Evolutionary conservation across 768 basidiomycete genomes (phyloP), one percentile per base, ranked within the genome.

Genomic region (Zangia roseola): DNA sequence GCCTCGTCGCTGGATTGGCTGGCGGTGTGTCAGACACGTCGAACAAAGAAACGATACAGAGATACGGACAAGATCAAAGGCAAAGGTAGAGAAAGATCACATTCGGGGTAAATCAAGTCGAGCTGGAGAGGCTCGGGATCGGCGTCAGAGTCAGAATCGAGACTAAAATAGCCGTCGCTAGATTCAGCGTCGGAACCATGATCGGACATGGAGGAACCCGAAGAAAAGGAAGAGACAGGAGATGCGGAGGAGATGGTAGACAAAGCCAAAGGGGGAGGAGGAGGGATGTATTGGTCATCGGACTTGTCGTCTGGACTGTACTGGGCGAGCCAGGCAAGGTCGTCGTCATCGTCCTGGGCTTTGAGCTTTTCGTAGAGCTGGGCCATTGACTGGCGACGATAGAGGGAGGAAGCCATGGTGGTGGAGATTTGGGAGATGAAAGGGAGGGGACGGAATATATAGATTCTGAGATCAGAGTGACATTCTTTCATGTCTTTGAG

Each of bases 401-500:
- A 69, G 37, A 69, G 17, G 44, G 68, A 44, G 17, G 66, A 64
- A 26, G 68, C 19, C 67, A 68, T 68, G 54, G 49, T 36, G 52
- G 42, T 42, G 38, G 43, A 36, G 43, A 49, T 52, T 46, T 36
- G 34, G 55, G 54, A 49, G 39, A 59, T 56, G 49, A 55, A 59
- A 55, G 54, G 47, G 44, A 55, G 21, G 45, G 16, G 45, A 51
- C 33, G 39, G 31, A 52, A 59, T 70, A 68, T 66, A 68, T 68
- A 68, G 61, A 33, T 49, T 57, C 46, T 47, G 53, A 47, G 42
- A 60, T 66, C 55, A 56, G 31, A 31, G 31, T 31, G 31, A 31
- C 54, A 68, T 69, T 68, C 67, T 68, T 68, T 69, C 67, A 68
- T 68, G 67, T 62, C 64, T 69, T 61, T 66, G 59, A 57, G 47